These are phyloP conservation scores for Paramecium sonneborni DNA, from an alignment of 73 alveolate species.

Conservation along the genomic window DNA sequence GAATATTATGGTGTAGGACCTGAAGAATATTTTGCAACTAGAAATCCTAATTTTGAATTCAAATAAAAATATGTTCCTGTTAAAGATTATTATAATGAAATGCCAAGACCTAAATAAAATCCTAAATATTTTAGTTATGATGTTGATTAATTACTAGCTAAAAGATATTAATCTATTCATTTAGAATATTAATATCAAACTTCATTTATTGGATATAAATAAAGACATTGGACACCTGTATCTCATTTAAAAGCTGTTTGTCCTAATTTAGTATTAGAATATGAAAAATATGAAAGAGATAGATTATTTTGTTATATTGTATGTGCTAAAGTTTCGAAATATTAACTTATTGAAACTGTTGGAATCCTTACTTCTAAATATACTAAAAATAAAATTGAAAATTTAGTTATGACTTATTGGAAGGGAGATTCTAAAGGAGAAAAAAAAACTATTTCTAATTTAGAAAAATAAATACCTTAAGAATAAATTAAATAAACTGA, in stretches of 20 bases:
- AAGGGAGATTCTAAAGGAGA: slow-evolving; percentile 16
- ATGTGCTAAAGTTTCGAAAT: not conserved
- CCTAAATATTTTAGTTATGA: slow-evolving; percentile 38
- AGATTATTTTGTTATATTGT: not conserved
- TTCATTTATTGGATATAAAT: slow-evolving; percentile 1
- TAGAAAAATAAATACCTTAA: not conserved
- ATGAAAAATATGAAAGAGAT: slow-evolving; percentile 40
- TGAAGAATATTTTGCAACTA: slow-evolving; percentile 52
- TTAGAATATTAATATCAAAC: not conserved
- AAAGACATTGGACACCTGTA: slow-evolving; percentile 51
- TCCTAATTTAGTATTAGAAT: slow-evolving; percentile 12
- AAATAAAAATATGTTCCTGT: slow-evolving; percentile 15
- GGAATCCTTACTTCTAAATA: not conserved
- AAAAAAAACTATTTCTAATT: not conserved
- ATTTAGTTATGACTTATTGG: not conserved
- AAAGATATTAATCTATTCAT: not conserved
- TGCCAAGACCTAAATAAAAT: slow-evolving; percentile 42
- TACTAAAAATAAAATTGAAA: not conserved
- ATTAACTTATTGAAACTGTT: not conserved
- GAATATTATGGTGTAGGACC: slow-evolving; percentile 57
- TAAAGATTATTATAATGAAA: slow-evolving; percentile 39
- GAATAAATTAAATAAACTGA: not conserved
- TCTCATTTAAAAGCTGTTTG: slow-evolving; percentile 15
- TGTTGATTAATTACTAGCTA: slow-evolving; percentile 18
- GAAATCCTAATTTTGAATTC: slow-evolving; percentile 35